These are phyloP conservation scores for Dactylellina sp. DNA, from an alignment of 2,329 filamentous ascomycete genomes.

Conservation along the genomic window DNA sequence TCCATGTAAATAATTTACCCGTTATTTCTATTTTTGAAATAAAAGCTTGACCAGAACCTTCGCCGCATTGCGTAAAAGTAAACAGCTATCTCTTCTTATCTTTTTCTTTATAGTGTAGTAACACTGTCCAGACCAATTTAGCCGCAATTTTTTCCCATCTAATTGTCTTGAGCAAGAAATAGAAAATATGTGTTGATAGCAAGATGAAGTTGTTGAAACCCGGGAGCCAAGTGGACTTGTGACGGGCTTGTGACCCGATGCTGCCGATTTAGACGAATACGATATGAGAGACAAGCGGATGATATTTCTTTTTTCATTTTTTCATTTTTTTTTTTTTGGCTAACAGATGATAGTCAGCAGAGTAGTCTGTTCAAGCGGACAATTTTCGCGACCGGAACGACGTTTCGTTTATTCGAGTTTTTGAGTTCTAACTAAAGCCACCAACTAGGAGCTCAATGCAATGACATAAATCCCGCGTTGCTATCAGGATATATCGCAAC, in stretches of 20 bases:
- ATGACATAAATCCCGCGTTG: too few relatives aligned
- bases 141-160: background rate
- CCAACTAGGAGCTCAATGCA: too few relatives aligned
- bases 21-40: too few relatives aligned
- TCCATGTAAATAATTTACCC: conserved; percentile 9
- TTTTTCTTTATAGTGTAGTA: too few relatives aligned
- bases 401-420: background rate
- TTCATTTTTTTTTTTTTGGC: too few relatives aligned
- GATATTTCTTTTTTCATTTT: too few relatives aligned
- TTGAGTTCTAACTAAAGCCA: background rate
- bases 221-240: conserved; percentile 17
- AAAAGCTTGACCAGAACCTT: too few relatives aligned
- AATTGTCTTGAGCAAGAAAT: background rate
- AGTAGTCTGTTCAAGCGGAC: too few relatives aligned
- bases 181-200: conserved; percentile 24
- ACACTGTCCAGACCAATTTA: background rate
- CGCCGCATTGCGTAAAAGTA: too few relatives aligned
- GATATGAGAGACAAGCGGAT: background rate
- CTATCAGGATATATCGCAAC: too few relatives aligned
- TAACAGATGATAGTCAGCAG: too few relatives aligned
- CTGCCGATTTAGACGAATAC: conserved; percentile 52
- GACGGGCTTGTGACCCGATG: conserved; percentile 39
- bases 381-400: background rate
- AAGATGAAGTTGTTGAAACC: conserved; percentile 31
- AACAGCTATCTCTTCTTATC: too few relatives aligned